Evolutionary conservation across 164 flowering plant genomes (phyloP), one percentile per base, ranked within the genome.

Genomic region (Chimonanthus praecox): DNA sequence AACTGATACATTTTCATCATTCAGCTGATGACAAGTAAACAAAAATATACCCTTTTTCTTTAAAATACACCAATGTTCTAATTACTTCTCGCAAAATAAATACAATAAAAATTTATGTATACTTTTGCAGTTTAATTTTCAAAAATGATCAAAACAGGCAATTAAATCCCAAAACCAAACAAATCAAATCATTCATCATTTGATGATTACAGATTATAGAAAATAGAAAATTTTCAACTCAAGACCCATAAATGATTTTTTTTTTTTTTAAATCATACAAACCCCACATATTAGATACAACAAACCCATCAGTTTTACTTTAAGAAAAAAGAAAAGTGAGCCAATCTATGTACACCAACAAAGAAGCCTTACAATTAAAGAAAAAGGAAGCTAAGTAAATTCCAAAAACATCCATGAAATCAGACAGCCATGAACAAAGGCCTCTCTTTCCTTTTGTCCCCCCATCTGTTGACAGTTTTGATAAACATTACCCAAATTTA

Each of bases 341-440:
- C 46, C 21, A 33, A 7, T n/a, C 44, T 63, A 54, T 54, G 10
- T 63, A 63, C n/a, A 54, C 60, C 11, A 15, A 63, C 66, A 63
- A 63, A 21, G 21, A 7, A 21, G 44, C 43, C 46, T 10, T 33
- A 0, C 7, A 63, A 3, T 47, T 69, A 5, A 69, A 9, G 16
- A 10, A 51, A 69, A 54, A 70, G 45, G 44, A 54, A 49, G 10
- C 62, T 6, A 43, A 44, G 62, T 47, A 70, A 64, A 47, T 63
- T 15, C 48, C 21, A 72, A 62, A 33, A 21, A 18, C 74, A 61
- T 72, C 47, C 68, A 63, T 15, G 68, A 47, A 64, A 49, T 64
- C 61, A 64, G 61, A 72, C 63, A 72, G 69, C 69, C 75, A 64
- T 50, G 69, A 72, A 64, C 16, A 58, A 46, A 47, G 68, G 61